phyloP scores from a whole-genome alignment of 257 asterid species.

The Ilex asprella region DNA sequence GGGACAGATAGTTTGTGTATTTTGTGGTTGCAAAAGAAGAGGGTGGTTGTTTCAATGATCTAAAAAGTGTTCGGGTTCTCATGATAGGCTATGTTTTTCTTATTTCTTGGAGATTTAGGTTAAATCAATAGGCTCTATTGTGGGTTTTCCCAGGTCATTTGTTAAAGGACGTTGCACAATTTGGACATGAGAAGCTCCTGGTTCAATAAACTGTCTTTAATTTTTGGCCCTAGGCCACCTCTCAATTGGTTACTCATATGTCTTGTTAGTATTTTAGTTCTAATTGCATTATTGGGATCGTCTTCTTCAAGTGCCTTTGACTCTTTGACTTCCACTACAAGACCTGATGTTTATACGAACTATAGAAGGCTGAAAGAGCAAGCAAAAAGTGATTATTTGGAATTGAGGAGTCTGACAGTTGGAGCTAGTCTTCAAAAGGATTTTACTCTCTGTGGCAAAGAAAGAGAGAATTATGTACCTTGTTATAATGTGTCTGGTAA shows the following conservation, averaged over 20 bases:
- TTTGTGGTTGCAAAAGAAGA: not conserved
- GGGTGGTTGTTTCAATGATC: slow-evolving; percentile 31
- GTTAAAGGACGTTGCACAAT: slow-evolving; percentile 24
- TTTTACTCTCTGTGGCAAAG: slow-evolving; percentile 77
- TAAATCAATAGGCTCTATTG: slow-evolving; percentile 30
- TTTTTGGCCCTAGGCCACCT: slow-evolving; percentile 71
- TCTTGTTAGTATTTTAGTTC: slow-evolving; percentile 48
- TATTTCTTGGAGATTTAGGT: slow-evolving; percentile 34
- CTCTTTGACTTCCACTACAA: slow-evolving; percentile 40
- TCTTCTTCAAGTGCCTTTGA: slow-evolving; percentile 50
- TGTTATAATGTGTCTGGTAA: slow-evolving; percentile 87
- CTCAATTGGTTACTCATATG: slow-evolving; percentile 68
- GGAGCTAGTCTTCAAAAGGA: slow-evolving; percentile 20
- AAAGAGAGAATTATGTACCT: slow-evolving; percentile 78
- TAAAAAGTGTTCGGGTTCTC: slow-evolving; percentile 36
- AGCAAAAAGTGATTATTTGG: slow-evolving; percentile 64
- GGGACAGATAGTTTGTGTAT: not conserved
- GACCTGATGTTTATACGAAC: slow-evolving; percentile 44
- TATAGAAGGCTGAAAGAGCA: slow-evolving; percentile 72
- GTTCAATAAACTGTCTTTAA: slow-evolving; percentile 47
- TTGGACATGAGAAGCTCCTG: slow-evolving; percentile 91
- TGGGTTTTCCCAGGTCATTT: slow-evolving; percentile 13
- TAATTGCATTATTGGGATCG: slow-evolving; percentile 60
- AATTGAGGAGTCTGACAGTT: slow-evolving; percentile 34
- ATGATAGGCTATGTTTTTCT: slow-evolving; percentile 33